phyloP scores from a whole-genome alignment of 2,329 filamentous ascomycete species.

The Neopestalotiopsis sp. region DNA sequence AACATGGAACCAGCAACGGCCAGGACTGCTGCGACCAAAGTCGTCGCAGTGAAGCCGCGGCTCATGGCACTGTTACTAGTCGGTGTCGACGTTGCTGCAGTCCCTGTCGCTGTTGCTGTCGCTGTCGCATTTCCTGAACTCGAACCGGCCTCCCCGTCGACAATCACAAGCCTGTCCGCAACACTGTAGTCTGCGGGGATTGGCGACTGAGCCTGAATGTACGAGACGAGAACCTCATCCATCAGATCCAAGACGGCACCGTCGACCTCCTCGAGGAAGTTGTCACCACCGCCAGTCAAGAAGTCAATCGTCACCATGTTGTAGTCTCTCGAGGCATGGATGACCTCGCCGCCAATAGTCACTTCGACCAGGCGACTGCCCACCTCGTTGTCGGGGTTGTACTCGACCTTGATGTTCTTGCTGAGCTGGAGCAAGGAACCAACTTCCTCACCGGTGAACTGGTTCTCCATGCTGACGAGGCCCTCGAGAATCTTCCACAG shows the following conservation, averaged over 20 bases:
- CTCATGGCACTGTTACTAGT: background rate
- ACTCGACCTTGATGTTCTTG: constrained; percentile 58
- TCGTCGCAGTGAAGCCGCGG: too few relatives aligned
- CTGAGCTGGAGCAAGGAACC: constrained; percentile 67
- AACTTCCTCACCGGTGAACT: constrained; percentile 56
- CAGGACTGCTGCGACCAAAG: background rate
- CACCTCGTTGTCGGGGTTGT: constrained; percentile 55
- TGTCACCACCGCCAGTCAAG: constrained; percentile 66
- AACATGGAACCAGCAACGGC: background rate
- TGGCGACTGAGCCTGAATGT: constrained; percentile 54
- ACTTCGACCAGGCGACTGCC: constrained; percentile 59
- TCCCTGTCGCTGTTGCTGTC: constrained; percentile 6
- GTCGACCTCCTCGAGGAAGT: constrained; percentile 51
- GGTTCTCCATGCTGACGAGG: constrained; percentile 58
- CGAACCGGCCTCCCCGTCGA: constrained; percentile 25
- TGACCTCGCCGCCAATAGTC: constrained; percentile 50
- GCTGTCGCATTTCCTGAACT: constrained; percentile 4
- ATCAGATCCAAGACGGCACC: constrained; percentile 52
- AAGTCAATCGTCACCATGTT: constrained; percentile 68
- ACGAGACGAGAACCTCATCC: constrained; percentile 53
- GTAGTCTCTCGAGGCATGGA: constrained; percentile 56
- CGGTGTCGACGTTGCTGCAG: constrained; percentile 1
- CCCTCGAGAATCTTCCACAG: constrained; percentile 65
- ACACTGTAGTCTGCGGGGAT: constrained; percentile 48
- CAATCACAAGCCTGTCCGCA: constrained; percentile 49